phyloP scores from a whole-genome alignment of 2,329 filamentous ascomycete genomes.

The Harringtonia aguacate region DNA sequence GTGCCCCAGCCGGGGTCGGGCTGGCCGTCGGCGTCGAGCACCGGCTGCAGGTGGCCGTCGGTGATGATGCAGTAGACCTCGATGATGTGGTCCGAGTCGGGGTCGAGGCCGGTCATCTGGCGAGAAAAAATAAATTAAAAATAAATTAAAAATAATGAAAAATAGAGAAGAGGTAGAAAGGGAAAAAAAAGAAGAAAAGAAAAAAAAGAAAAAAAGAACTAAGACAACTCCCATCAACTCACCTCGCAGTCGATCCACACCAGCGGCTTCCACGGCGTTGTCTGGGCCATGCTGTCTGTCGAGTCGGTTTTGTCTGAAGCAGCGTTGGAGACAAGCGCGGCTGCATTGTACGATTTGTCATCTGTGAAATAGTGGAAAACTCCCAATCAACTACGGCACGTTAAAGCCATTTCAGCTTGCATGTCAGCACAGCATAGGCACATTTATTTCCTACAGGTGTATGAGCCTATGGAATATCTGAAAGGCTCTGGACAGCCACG shows the following conservation, averaged over 20 bases:
- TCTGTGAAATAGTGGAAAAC: too few species aligned
- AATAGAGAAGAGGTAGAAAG: background rate
- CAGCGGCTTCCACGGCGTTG: slow-evolving; percentile 3
- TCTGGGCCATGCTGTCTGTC: slow-evolving; percentile 3
- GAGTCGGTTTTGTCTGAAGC: too few species aligned
- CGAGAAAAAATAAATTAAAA: slow-evolving; percentile 15
- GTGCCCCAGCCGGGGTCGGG: slow-evolving; percentile 71
- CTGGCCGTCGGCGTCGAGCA: slow-evolving; percentile 41
- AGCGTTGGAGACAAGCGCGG: too few species aligned
- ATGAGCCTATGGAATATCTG: too few species aligned
- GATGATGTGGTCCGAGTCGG: slow-evolving; percentile 71
- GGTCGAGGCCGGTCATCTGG: slow-evolving; percentile 89
- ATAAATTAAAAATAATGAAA: background rate
- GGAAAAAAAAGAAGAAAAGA: background rate
- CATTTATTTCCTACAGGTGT: too few species aligned
- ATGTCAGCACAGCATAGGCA: too few species aligned
- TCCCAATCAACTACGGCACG: too few species aligned
- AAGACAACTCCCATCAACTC: background rate
- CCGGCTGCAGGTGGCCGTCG: slow-evolving; percentile 50
- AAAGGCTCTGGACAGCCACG: too few species aligned
- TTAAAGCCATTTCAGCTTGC: too few species aligned
- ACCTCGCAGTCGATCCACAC: slow-evolving; percentile 13
- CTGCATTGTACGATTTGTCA: too few species aligned
- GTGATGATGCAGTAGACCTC: slow-evolving; percentile 92
- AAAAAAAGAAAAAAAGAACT: background rate